Percentiles rank a stretch among this genome's conserved stretches.
Evolutionary conservation across 1,284 basidiomycete genomes (phyloP).

Genomic region (Sanguinoderma infundibulare): DNA sequence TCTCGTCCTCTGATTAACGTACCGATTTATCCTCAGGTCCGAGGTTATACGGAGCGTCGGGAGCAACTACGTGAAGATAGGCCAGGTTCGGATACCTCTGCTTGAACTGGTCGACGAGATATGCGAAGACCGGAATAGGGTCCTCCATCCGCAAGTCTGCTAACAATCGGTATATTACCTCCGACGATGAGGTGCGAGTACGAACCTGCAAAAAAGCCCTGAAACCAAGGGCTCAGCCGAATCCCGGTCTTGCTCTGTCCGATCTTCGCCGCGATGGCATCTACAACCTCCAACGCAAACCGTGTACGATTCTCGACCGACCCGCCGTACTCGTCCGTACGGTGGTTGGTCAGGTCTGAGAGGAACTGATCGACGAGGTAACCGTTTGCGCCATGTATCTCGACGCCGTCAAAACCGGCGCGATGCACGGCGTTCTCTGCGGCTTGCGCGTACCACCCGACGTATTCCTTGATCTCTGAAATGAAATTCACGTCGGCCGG

Average conservation of each 20-base stretch:
- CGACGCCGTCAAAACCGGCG: constrained; percentile 22
- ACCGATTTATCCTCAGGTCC: constrained; percentile 13
- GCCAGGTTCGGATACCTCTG: constrained; percentile 44
- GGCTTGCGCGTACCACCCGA: constrained; percentile 26
- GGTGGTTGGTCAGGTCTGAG: constrained; percentile 45
- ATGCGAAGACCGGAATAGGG: constrained; percentile 39
- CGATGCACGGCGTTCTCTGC: constrained; percentile 30
- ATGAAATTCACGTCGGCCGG: background rate
- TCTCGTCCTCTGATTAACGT: background rate
- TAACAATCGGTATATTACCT: background rate
- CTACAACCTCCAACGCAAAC: constrained; percentile 1
- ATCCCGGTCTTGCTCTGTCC: constrained; percentile 48
- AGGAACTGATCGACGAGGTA: constrained; percentile 44
- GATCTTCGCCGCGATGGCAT: constrained; percentile 32
- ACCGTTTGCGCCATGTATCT: constrained; percentile 39
- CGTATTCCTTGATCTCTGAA: constrained; percentile 21
- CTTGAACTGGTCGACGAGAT: constrained; percentile 35
- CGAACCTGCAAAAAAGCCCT: constrained; percentile 37
- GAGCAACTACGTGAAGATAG: constrained; percentile 52
- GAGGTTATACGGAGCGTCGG: constrained; percentile 15
- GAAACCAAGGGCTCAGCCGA: constrained; percentile 55
- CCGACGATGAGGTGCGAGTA: constrained; percentile 6
- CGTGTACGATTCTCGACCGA: constrained; percentile 2
- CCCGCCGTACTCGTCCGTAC: constrained; percentile 35
- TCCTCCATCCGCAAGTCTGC: constrained; percentile 42